Percentiles rank a stretch among this genome's conserved stretches.
Conservation (phyloP, 2,329 filamentous ascomycete genomes). For the Hypoxylon sp. region DNA sequence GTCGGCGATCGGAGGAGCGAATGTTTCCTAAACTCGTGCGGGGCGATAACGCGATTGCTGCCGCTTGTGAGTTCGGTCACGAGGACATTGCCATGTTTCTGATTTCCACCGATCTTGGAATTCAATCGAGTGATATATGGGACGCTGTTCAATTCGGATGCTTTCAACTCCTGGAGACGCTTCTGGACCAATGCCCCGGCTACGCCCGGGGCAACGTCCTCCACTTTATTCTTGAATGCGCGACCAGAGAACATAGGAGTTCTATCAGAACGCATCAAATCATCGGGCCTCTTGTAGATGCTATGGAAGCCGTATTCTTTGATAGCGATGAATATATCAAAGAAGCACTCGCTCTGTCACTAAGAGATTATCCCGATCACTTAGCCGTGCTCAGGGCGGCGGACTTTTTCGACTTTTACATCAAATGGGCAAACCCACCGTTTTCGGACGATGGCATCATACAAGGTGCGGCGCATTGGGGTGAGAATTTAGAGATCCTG, state of each 20-base stretch:
- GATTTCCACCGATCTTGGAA: conserved; percentile 8
- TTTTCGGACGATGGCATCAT: background rate
- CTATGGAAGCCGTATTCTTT: background rate
- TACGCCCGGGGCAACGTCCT: too few relatives aligned
- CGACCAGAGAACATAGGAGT: too few relatives aligned
- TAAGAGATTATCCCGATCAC: background rate
- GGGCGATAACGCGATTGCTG: conserved; percentile 5
- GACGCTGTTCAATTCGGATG: background rate
- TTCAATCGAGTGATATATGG: background rate
- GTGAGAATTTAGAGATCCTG: background rate
- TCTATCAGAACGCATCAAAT: background rate
- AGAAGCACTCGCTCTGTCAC: background rate
- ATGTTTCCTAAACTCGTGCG: too few relatives aligned
- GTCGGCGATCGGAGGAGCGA: too few relatives aligned
- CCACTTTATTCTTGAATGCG: too few relatives aligned
- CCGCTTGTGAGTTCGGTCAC: background rate
- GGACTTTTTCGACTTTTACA: background rate
- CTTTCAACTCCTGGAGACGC: background rate
- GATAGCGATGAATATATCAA: background rate
- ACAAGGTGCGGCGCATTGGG: background rate
- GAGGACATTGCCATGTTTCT: conserved; percentile 20
- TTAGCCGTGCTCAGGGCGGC: background rate
- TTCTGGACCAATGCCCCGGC: background rate
- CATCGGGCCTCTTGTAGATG: background rate
- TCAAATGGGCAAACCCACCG: background rate